These are phyloP conservation scores for Yamadazyma sp. DNA, from an alignment of 805 yeast species.

Conservation along the genomic window DNA sequence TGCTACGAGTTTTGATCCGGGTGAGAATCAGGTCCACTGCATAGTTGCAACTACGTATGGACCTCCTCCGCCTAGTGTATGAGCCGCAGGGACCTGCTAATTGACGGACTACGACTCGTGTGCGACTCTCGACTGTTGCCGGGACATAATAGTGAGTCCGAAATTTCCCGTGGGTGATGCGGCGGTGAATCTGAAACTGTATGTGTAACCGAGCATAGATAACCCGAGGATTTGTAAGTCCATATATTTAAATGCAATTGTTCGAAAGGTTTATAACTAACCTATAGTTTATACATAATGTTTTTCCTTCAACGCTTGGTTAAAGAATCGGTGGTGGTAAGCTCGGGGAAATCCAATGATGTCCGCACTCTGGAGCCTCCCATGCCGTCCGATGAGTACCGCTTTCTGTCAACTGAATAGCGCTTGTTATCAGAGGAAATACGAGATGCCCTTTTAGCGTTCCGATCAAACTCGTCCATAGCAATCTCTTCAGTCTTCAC, in stretches of 20 bases:
- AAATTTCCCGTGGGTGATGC: slow-evolving; percentile 4
- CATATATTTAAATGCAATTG: slow-evolving; percentile 7
- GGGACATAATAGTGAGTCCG: slow-evolving; percentile 6
- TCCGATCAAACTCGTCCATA: slow-evolving; percentile 39
- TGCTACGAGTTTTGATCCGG: no score
- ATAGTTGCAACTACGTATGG: no score
- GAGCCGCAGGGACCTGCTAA: no score
- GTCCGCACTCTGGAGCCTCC: slow-evolving; percentile 11
- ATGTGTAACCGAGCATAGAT: slow-evolving; percentile 1
- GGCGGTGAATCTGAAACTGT: slow-evolving; percentile 7
- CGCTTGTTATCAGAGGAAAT: slow-evolving; percentile 20
- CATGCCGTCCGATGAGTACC: slow-evolving; percentile 5
- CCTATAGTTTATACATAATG: neutral
- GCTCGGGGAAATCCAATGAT: slow-evolving; percentile 17
- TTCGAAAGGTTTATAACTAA: neutral
- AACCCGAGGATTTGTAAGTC: slow-evolving; percentile 2
- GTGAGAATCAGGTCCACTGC: no score
- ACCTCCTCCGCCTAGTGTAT: no score
- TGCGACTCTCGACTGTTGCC: no score
- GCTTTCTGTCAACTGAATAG: slow-evolving; percentile 9
- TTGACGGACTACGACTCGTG: no score
- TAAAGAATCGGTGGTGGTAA: slow-evolving; percentile 15
- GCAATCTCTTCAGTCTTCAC: slow-evolving; percentile 53
- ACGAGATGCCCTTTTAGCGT: slow-evolving; percentile 22
- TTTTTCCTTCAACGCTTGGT: neutral